Conservation (phyloP, 169 alveolate species). For the Miamiensis avidus region DNA sequence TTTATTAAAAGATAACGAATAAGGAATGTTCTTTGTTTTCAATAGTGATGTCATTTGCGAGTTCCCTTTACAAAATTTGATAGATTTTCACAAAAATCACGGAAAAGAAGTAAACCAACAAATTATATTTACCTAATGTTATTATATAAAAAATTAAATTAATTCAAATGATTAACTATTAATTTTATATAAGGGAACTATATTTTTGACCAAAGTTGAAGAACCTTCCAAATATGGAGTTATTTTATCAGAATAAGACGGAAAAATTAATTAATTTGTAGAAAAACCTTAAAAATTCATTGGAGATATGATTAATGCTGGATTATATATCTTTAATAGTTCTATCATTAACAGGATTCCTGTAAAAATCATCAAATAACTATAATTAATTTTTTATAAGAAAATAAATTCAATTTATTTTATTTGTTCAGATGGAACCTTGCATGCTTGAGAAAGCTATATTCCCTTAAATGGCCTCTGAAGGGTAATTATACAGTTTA, state of each 20-base stretch:
- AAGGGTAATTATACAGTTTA: conserved; percentile 82
- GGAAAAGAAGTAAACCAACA: conserved; percentile 77
- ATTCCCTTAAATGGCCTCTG: conserved; percentile 94
- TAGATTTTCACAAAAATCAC: conserved; percentile 90
- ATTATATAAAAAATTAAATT: too few species aligned
- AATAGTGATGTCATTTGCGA: conserved; percentile 97
- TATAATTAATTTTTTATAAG: too few species aligned
- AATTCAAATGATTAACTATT: too few species aligned
- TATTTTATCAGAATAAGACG: conserved; percentile 88
- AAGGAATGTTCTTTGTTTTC: conserved; percentile 92
- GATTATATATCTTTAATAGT: conserved; percentile 90
- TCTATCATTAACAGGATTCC: conserved; percentile 87
- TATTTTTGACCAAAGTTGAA: conserved; percentile 90
- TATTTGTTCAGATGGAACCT: conserved; percentile 71
- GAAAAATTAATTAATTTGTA: conserved; percentile 87
- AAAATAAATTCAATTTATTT: neutral
- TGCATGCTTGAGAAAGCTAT: conserved; percentile 94
- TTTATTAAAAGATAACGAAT: conserved; percentile 80
- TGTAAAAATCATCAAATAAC: too few species aligned
- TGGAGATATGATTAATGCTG: conserved; percentile 88
- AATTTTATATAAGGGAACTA: conserved; percentile 23
- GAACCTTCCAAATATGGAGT: conserved; percentile 98
- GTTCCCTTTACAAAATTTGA: conserved; percentile 94
- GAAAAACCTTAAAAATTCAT: conserved; percentile 95
- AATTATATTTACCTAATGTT: too few species aligned